Evolutionary conservation across 2,329 filamentous ascomycete genomes (phyloP).

Genomic region (Aspergillus candidus): DNA sequence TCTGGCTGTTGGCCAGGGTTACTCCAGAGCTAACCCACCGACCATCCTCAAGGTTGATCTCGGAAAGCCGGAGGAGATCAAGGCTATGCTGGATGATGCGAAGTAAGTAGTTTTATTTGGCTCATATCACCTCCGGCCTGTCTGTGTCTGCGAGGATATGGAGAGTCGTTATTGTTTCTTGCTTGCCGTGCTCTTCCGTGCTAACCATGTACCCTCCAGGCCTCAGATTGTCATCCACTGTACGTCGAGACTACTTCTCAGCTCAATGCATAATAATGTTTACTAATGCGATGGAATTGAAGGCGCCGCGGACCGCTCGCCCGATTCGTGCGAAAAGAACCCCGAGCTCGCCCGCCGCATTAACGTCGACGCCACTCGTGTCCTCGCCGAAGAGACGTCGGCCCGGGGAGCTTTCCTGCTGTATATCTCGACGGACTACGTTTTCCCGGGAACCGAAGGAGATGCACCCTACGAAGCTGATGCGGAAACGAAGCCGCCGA

Average conservation of each 20-base stretch:
- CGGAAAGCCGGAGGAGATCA: slow-evolving; percentile 41
- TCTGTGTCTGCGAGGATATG: neutral
- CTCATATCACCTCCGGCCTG: neutral
- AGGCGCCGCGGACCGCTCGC: slow-evolving; percentile 84
- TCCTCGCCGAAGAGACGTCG: slow-evolving; percentile 61
- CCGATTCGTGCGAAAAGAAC: slow-evolving; percentile 76
- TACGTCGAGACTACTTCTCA: slow-evolving; percentile 39
- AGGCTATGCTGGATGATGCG: slow-evolving; percentile 45
- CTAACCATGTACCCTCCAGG: slow-evolving; percentile 36
- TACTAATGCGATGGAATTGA: slow-evolving; percentile 7
- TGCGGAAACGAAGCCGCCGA: slow-evolving; percentile 62
- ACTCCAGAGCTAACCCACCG: slow-evolving; percentile 65
- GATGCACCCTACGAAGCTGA: slow-evolving; percentile 74
- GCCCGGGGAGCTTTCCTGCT: slow-evolving; percentile 49
- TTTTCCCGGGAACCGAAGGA: slow-evolving; percentile 71
- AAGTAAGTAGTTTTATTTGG: slow-evolving; percentile 36
- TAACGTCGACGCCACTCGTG: slow-evolving; percentile 65
- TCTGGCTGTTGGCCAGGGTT: slow-evolving; percentile 66
- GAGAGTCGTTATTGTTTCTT: neutral
- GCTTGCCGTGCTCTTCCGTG: neutral
- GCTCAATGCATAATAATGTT: neutral
- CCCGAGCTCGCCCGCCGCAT: slow-evolving; percentile 66
- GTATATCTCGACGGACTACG: slow-evolving; percentile 67
- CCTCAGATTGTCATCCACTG: slow-evolving; percentile 77
- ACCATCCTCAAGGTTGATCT: slow-evolving; percentile 57